Evolutionary conservation across 2,329 filamentous ascomycete genomes (phyloP).

Genomic region (Fusarium sp.): DNA sequence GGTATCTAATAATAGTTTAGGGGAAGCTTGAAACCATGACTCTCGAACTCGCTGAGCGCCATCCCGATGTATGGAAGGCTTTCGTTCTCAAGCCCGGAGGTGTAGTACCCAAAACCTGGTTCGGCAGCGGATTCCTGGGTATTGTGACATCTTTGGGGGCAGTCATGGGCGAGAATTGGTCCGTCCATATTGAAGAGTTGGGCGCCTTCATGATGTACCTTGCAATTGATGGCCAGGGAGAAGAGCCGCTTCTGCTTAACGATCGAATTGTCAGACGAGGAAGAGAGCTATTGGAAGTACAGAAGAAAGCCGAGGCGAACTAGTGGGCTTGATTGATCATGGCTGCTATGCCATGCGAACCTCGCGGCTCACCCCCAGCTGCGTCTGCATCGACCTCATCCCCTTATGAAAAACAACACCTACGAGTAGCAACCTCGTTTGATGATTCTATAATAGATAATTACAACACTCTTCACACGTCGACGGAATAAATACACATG

Average conservation of each 20-base stretch:
- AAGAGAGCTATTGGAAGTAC: conserved; percentile 8
- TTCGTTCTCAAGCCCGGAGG: conserved; percentile 34
- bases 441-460: background rate
- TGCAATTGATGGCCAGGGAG: conserved; percentile 25
- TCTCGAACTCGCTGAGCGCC: conserved; percentile 10
- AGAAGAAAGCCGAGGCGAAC: background rate
- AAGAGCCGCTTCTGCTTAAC: conserved; percentile 19
- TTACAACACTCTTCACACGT: background rate
- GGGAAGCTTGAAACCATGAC: conserved; percentile 30
- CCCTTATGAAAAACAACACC: background rate
- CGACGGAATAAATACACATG: background rate
- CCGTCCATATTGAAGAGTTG: conserved; percentile 24
- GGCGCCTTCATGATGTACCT: conserved; percentile 35
- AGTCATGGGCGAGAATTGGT: conserved; percentile 35
- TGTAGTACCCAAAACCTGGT: conserved; percentile 9
- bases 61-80: conserved; percentile 23
- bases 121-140: background rate
- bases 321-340: background rate
- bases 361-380: background rate
- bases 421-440: background rate
- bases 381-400: background rate
- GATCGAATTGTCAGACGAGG: conserved; percentile 21
- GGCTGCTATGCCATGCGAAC: background rate
- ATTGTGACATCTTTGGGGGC: background rate
- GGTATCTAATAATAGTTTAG: conserved; percentile 4